Percentiles rank a stretch among this genome's conserved stretches.
phyloP scores from a whole-genome alignment of 2,329 filamentous ascomycete genomes.

The Diaporthe citri region DNA sequence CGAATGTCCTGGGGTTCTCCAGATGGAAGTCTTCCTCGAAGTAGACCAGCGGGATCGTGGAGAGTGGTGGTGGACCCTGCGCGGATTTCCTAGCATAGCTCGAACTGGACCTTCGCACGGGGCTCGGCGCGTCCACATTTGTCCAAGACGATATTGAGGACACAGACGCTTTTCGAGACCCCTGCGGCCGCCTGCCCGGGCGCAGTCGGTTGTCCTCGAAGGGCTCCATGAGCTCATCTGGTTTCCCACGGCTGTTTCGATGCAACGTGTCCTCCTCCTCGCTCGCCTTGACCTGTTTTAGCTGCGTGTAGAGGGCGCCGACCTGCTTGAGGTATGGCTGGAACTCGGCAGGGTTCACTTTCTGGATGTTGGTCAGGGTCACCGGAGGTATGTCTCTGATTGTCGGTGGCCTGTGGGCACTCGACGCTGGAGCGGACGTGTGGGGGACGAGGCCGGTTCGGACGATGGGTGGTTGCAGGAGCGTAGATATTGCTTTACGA shows the following conservation, averaged over 20 bases:
- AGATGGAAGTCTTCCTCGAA: slow-evolving; percentile 96
- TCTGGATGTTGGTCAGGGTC: slow-evolving; percentile 86
- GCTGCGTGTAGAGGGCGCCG: slow-evolving; percentile 87
- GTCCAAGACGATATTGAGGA: slow-evolving; percentile 64
- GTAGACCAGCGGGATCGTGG: slow-evolving; percentile 92
- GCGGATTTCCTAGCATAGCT: slow-evolving; percentile 68
- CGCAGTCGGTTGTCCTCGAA: slow-evolving; percentile 61
- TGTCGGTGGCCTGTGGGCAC: slow-evolving; percentile 84
- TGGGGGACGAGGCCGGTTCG: slow-evolving; percentile 88
- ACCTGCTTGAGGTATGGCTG: slow-evolving; percentile 87
- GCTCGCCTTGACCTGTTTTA: slow-evolving; percentile 85
- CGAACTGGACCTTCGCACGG: slow-evolving; percentile 60
- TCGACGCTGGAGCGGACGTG: slow-evolving; percentile 76
- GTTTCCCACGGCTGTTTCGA: slow-evolving; percentile 53
- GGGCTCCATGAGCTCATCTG: slow-evolving; percentile 57
- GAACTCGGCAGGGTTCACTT: slow-evolving; percentile 84
- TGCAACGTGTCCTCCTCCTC: slow-evolving; percentile 70
- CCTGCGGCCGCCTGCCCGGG: slow-evolving; percentile 56
- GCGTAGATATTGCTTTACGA: slow-evolving; percentile 83
- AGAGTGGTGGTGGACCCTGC: slow-evolving; percentile 85
- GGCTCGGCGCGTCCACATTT: slow-evolving; percentile 60
- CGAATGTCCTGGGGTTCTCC: slow-evolving; percentile 95
- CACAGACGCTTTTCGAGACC: slow-evolving; percentile 56
- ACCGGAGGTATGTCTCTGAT: slow-evolving; percentile 93
- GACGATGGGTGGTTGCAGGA: slow-evolving; percentile 91